These are phyloP conservation scores for Straminergon stramineum DNA, from an alignment of 225 moss, liverwort and hornwort genomes.

Conservation along the genomic window DNA sequence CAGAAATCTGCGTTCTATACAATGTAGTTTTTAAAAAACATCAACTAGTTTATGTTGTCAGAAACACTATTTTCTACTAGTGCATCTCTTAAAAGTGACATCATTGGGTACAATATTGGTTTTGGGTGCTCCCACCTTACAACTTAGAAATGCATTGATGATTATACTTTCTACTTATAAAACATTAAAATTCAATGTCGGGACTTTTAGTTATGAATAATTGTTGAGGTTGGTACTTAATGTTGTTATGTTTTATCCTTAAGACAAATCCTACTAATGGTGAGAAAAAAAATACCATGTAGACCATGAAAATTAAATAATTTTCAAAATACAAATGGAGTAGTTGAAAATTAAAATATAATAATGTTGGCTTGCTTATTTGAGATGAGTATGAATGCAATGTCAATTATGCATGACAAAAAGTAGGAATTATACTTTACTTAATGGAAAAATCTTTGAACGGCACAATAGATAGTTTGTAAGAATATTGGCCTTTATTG, in stretches of 20 bases:
- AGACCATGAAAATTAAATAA: not conserved
- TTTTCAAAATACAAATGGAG: not conserved
- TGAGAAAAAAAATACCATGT: not conserved
- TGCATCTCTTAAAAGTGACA: too few relatives aligned
- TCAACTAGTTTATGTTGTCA: too few relatives aligned
- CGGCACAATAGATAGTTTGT: not conserved
- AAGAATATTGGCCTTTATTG: rapidly evolving
- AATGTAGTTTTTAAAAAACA: too few relatives aligned
- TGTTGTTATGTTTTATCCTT: not conserved
- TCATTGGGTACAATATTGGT: too few relatives aligned
- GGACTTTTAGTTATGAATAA: not conserved
- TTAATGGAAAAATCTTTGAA: not conserved
- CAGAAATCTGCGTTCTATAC: too few relatives aligned
- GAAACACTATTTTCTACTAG: too few relatives aligned
- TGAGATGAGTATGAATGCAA: not conserved
- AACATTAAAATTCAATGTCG: not conserved
- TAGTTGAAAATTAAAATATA: too few relatives aligned
- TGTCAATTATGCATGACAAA: not conserved
- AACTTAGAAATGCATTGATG: not conserved
- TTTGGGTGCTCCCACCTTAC: too few relatives aligned
- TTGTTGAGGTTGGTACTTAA: not conserved
- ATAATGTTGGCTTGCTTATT: not conserved
- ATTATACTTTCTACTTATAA: not conserved
- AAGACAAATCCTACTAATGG: not conserved
- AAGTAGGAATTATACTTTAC: not conserved